These are phyloP conservation scores for Microglena sp. DNA, from an alignment of 139 green algal genomes.

Conservation along the genomic window DNA sequence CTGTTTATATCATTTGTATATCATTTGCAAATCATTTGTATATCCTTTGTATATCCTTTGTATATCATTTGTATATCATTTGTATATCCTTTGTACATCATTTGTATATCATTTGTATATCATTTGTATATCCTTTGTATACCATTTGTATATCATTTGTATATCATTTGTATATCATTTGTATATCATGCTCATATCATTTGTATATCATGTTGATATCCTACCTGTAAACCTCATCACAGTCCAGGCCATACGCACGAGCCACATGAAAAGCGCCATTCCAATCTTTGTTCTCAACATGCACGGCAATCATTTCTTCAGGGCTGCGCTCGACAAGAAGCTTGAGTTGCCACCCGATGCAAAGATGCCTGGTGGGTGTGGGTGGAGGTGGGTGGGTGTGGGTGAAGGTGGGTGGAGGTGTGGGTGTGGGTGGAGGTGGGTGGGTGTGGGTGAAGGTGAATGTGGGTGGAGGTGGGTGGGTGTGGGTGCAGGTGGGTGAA, in stretches of 20 bases:
- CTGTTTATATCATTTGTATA: too few species aligned
- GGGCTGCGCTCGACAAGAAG: not conserved
- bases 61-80: too few species aligned
- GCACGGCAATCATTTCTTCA: conserved; percentile 7
- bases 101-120: too few species aligned
- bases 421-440: not conserved
- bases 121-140: too few species aligned
- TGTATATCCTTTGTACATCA: too few species aligned
- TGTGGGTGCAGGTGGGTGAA: not conserved
- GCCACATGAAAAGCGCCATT: not conserved
- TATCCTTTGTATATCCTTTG: too few species aligned
- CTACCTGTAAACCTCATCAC: not conserved
- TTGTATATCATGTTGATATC: too few species aligned
- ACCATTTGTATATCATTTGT: too few species aligned
- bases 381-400: not conserved
- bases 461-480: not conserved
- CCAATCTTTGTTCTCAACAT: not conserved
- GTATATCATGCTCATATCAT: too few species aligned
- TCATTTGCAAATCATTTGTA: too few species aligned
- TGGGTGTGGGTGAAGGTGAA: not conserved
- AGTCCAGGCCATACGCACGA: not conserved
- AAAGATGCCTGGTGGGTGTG: not conserved
- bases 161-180: too few species aligned
- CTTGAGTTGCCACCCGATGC: not conserved
- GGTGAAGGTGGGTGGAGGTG: not conserved